These are phyloP conservation scores for Sophora flavescens DNA, from an alignment of 306 rosid species.

Conservation along the genomic window DNA sequence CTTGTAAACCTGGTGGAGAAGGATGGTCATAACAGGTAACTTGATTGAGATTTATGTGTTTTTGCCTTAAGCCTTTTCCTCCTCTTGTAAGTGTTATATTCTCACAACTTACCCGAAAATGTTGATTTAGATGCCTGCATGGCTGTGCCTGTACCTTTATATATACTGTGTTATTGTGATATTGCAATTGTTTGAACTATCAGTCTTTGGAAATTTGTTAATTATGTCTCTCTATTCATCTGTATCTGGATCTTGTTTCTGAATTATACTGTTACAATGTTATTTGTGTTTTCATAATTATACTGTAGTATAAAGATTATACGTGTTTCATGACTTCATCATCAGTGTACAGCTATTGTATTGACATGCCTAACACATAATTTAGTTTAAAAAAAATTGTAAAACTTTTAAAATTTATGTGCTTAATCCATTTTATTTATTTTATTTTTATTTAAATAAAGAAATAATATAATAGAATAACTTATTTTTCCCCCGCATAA, in stretches of 20 bases:
- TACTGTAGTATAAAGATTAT: neutral
- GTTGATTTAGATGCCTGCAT: conserved; percentile 15
- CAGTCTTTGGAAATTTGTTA: conserved; percentile 1
- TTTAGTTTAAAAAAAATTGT: neutral
- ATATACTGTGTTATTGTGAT: neutral
- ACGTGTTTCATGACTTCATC: conserved; percentile 8
- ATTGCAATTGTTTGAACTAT: neutral
- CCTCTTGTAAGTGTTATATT: conserved; percentile 3
- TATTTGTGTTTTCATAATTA: conserved; percentile 1
- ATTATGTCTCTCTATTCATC: neutral
- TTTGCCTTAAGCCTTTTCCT: neutral
- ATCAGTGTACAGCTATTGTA: neutral
- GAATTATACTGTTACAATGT: neutral
- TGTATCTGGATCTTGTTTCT: conserved; percentile 15
- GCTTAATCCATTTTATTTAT: conserved; percentile 1
- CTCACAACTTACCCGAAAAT: neutral
- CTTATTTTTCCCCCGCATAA: neutral
- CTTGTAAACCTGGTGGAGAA: conserved; percentile 97
- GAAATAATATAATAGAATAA: neutral
- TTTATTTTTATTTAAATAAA: conserved; percentile 16
- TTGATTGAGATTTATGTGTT: conserved; percentile 22
- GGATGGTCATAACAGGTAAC: conserved; percentile 87
- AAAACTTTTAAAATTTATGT: conserved; percentile 9
- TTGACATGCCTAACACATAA: neutral
- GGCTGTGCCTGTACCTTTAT: neutral